Conservation (phyloP, 2,329 filamentous ascomycete species). For the Neocatenulostroma microsporum region DNA sequence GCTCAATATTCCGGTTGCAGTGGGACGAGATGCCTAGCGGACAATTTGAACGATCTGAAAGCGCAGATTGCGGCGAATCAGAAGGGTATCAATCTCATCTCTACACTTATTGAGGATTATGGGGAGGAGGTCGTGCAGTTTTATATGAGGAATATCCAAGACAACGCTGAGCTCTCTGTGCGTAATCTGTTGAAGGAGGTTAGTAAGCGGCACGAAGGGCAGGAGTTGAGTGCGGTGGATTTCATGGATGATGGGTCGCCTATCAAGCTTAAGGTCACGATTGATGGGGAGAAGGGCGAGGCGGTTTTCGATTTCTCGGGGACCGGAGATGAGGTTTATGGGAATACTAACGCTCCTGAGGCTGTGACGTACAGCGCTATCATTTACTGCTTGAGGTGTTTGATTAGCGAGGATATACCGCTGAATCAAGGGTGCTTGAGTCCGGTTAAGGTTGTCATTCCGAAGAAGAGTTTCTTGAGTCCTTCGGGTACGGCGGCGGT, state of each 20-base stretch:
- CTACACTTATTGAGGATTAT: conserved; percentile 67
- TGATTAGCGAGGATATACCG: conserved; percentile 75
- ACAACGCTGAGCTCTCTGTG: conserved; percentile 70
- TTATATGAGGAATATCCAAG: conserved; percentile 77
- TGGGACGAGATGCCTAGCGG: conserved; percentile 68
- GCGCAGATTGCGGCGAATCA: conserved; percentile 82
- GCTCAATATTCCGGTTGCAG: conserved; percentile 67
- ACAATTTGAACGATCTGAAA: conserved; percentile 81
- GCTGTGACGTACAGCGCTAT: conserved; percentile 78
- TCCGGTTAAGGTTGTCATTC: conserved; percentile 67
- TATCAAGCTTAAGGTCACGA: conserved; percentile 66
- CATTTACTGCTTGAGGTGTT: conserved; percentile 72
- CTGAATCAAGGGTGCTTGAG: conserved; percentile 78
- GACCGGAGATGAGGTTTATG: conserved; percentile 60
- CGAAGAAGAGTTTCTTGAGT: conserved; percentile 63
- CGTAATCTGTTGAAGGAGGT: conserved; percentile 65
- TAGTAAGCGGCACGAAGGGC: conserved; percentile 59
- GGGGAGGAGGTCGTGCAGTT: conserved; percentile 68
- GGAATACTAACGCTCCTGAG: conserved; percentile 71
- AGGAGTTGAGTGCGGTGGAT: conserved; percentile 65
- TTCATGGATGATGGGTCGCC: conserved; percentile 84
- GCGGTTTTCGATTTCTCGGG: conserved; percentile 72
- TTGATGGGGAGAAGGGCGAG: conserved; percentile 64
- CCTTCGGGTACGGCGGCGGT: conserved; percentile 72
- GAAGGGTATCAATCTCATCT: conserved; percentile 73